Base-by-base conservation (phyloP, 768 basidiomycete genomes). In the Leccinum subgranulosum region DNA sequence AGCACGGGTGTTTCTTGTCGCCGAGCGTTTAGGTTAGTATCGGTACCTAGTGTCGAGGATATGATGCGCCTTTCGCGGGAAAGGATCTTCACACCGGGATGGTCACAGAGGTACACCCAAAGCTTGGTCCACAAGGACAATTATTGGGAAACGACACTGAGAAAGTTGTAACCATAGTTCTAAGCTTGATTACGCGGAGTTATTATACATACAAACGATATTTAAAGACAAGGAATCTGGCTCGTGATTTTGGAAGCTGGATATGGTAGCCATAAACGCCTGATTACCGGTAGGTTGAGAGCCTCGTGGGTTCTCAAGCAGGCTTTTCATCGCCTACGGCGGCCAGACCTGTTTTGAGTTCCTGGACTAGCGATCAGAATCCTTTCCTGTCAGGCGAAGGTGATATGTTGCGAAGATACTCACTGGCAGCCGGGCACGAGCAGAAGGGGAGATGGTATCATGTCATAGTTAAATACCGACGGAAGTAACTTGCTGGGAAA, bases 171-270 rank as follows among this genome's bases (percentile, higher is more conserved):
- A 34, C 17, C 33, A 17, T 54, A 2, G 17, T 54, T 27, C 39
- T 41, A 25, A 47, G 45, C 10, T 33, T 17, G 54, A n/a, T 46
- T 54, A 47, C 12, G 43, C 39, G 51, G 36, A 21, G 17, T 17
- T 6, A 17, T 17, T 6, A 36, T 36, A 10, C 36, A 34, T 36
- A 11, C 12, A 43, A 46, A 39, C 1, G 23, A n/a, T 33, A 15
- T 54, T 39, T 36, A 60, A 39, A 23, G 29, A 28, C 31, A 15
- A 41, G 15, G 39, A n/a, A 15, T n/a, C 27, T 8, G 31, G 55
- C 60, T 51, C 23, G 64, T 69, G 67, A 59, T 63, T 69, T 52
- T 49, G 17, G 27, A 53, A 19, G 4, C 28, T 52, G 52, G 39
- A 53, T 12, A 43, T 41, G 51, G 50, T 54, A 45, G 49, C 27